These are phyloP conservation scores for Antitrichia curtipendula DNA, from an alignment of 225 moss, liverwort and hornwort genomes.

Conservation along the genomic window DNA sequence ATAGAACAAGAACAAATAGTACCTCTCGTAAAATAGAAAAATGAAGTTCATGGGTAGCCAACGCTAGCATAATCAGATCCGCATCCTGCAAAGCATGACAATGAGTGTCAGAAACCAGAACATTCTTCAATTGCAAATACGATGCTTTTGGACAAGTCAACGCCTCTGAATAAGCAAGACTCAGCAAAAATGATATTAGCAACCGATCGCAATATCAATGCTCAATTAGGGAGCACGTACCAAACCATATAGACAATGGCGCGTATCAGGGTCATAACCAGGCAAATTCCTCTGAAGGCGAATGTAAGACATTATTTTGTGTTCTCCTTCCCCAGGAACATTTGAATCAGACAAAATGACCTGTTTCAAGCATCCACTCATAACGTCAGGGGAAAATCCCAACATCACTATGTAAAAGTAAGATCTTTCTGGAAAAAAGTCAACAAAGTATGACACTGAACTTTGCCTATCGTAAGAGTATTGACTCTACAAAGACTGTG, in stretches of 20 bases:
- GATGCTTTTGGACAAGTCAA: background rate
- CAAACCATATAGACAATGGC: conserved; percentile 94
- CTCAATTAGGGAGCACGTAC: conserved; percentile 1
- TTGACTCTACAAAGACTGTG: background rate
- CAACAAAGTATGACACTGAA: background rate
- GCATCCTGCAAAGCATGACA: conserved; percentile 61
- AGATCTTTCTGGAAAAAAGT: background rate
- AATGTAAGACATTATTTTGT: conserved; percentile 97
- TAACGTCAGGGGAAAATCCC: background rate
- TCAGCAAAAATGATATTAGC: background rate
- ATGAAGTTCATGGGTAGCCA: conserved; percentile 98
- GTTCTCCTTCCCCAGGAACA: conserved; percentile 97
- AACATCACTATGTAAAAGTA: background rate
- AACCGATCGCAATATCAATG: background rate
- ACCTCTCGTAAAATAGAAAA: conserved; percentile 98
- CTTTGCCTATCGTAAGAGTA: background rate
- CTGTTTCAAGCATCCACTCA: conserved; percentile 19
- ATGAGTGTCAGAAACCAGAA: background rate
- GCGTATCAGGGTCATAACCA: conserved; percentile 82
- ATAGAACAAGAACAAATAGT: background rate
- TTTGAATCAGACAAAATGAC: conserved; percentile 97
- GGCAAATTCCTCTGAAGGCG: conserved; percentile 90
- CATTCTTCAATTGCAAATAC: background rate
- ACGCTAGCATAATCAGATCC: conserved; percentile 92
- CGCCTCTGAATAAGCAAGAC: background rate